These are phyloP conservation scores for Arthroderma uncinatum DNA, from an alignment of 2,329 filamentous ascomycete species.

Conservation along the genomic window DNA sequence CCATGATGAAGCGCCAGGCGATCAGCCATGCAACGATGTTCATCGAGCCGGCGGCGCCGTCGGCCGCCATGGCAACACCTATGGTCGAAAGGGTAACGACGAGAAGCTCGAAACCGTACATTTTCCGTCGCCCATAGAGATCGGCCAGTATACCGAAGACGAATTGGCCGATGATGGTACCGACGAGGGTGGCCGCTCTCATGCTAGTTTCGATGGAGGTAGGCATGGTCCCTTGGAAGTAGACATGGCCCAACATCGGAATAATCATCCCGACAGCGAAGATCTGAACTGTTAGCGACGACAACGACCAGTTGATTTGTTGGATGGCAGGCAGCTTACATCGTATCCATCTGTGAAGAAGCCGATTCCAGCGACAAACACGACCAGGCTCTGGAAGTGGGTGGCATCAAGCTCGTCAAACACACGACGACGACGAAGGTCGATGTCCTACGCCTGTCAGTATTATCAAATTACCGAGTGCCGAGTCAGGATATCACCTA, in stretches of 20 bases:
- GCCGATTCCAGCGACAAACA: constrained; percentile 6
- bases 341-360: constrained; percentile 6
- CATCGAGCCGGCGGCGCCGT: neutral
- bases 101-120: constrained; percentile 5
- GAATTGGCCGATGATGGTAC: constrained; percentile 3
- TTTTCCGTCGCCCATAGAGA: neutral
- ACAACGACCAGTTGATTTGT: neutral
- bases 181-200: neutral
- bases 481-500: neutral
- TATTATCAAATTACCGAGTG: neutral
- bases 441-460: constrained; percentile 9
- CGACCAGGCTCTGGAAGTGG: constrained; percentile 15
- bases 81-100: neutral
- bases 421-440: constrained; percentile 12
- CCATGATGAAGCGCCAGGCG: constrained; percentile 1
- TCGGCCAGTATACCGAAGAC: constrained; percentile 4
- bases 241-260: constrained; percentile 4
- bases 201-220: neutral
- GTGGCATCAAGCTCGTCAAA: constrained; percentile 16
- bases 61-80: neutral
- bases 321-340: neutral
- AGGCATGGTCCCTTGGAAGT: constrained; percentile 3
- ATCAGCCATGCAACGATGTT: constrained; percentile 3
- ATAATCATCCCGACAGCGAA: constrained; percentile 1
- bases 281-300: neutral